phyloP scores from a whole-genome alignment of 2,329 filamentous ascomycete species.

The Chaetomium olivaceum region DNA sequence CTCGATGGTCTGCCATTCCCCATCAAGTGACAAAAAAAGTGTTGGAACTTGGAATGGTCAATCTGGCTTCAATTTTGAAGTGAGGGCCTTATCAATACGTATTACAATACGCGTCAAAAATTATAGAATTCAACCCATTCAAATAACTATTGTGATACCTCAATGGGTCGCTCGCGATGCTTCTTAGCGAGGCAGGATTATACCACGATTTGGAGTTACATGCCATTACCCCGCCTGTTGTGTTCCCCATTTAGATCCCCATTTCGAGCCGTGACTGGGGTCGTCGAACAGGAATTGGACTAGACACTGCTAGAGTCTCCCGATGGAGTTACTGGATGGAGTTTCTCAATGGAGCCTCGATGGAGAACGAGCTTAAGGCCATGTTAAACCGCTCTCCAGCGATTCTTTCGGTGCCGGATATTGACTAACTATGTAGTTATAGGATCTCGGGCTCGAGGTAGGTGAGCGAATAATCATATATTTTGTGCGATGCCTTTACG shows the following conservation, averaged over 20 bases:
- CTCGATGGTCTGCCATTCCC: conserved; percentile 13
- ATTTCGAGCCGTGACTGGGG: background rate
- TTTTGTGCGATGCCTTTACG: background rate
- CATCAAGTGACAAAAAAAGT: background rate
- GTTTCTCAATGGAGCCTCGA: background rate
- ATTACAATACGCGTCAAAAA: background rate
- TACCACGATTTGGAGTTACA: background rate
- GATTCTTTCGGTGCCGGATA: background rate
- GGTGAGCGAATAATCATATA: background rate
- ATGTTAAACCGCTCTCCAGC: background rate
- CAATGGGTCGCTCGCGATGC: background rate
- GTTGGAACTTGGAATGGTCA: conserved; percentile 2
- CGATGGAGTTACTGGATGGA: background rate
- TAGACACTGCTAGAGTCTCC: conserved; percentile 9
- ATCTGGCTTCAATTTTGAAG: background rate
- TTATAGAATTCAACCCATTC: background rate
- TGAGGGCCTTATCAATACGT: no score
- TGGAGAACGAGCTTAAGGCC: background rate
- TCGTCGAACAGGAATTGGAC: conserved; percentile 15
- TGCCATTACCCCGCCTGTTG: conserved; percentile 26
- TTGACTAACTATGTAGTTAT: no score
- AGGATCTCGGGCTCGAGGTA: no score
- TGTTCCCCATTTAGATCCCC: conserved; percentile 19
- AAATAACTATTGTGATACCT: background rate
- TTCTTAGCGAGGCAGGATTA: background rate